Percentiles rank a stretch among this genome's conserved stretches.
These are phyloP conservation scores for Suillus lakei DNA, from an alignment of 768 basidiomycete genomes.

Conservation along the genomic window DNA sequence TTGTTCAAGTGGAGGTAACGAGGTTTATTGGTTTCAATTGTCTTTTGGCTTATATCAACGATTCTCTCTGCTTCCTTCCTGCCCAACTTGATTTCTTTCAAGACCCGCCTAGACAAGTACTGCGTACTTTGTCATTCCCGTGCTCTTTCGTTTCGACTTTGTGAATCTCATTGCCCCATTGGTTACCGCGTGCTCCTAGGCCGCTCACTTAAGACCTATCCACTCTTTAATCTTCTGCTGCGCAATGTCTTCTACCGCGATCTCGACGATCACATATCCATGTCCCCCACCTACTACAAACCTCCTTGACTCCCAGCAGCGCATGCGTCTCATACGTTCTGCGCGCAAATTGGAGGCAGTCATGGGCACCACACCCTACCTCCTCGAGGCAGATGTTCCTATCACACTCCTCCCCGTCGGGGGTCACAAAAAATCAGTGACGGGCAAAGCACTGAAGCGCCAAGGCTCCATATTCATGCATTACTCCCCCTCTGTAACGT, in stretches of 20 bases:
- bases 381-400: conserved; percentile 33
- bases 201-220: not conserved
- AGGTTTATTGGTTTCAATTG: conserved; percentile 11
- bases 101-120: conserved; percentile 12
- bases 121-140: conserved; percentile 16
- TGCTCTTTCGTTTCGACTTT: conserved; percentile 7
- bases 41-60: conserved; percentile 16
- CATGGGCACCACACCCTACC: conserved; percentile 41
- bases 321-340: conserved; percentile 41
- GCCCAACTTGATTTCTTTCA: not conserved
- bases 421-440: conserved; percentile 14
- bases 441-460: conserved; percentile 28
- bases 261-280: conserved; percentile 16
- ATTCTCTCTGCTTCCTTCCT: not conserved
- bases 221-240: not conserved
- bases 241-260: conserved; percentile 28
- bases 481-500: conserved; percentile 25
- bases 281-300: conserved; percentile 42
- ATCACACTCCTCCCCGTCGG: conserved; percentile 28
- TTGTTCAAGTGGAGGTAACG: conserved; percentile 14
- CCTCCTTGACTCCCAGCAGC: conserved; percentile 33
- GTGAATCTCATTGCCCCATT: not conserved
- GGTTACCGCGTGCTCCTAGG: not conserved
- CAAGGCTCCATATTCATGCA: conserved; percentile 38
- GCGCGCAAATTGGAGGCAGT: conserved; percentile 41